Evolutionary conservation across 192 early-diverging fungal genomes (phyloP).

Genomic region (Coemansia sp.): DNA sequence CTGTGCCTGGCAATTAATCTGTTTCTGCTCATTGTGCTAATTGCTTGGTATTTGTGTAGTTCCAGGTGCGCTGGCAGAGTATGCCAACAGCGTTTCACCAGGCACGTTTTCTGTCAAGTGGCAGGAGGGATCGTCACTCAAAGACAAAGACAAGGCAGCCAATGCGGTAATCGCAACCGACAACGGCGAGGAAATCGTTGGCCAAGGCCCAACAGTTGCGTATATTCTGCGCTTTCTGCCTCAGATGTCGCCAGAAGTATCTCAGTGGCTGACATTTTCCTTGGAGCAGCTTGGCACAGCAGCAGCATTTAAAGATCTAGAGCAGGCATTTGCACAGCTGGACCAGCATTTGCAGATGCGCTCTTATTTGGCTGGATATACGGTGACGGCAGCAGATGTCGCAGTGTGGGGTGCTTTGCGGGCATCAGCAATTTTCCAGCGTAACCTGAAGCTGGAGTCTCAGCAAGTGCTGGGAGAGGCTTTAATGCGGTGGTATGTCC

Average conservation of each 20-base stretch:
- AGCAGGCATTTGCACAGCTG: constrained; percentile 63
- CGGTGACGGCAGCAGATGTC: constrained; percentile 74
- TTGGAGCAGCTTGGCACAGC: constrained; percentile 56
- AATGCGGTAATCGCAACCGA: constrained; percentile 28
- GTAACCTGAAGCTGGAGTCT: constrained; percentile 66
- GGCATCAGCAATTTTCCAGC: constrained; percentile 73
- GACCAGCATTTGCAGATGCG: constrained; percentile 83
- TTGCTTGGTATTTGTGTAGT: constrained; percentile 20
- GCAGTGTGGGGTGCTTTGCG: constrained; percentile 85
- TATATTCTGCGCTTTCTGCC: constrained; percentile 1
- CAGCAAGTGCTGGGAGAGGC: constrained; percentile 61
- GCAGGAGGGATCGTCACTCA: constrained; percentile 50
- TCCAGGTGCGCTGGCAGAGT: constrained; percentile 54
- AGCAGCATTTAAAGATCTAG: constrained; percentile 70
- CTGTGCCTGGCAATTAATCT: background rate
- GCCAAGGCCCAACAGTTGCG: constrained; percentile 8
- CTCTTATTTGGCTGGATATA: constrained; percentile 78
- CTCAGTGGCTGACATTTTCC: constrained; percentile 74
- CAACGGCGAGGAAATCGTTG: constrained; percentile 13
- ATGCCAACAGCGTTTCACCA: constrained; percentile 34
- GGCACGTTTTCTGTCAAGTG: constrained; percentile 48
- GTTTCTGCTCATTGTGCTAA: background rate
- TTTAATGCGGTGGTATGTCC: constrained; percentile 78
- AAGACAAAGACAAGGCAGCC: constrained; percentile 38
- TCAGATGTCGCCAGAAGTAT: constrained; percentile 23